A percentile compares a stretch with the other conserved stretches of the same genome.
Evolutionary conservation across 2,329 filamentous ascomycete species (phyloP).

Genomic region (Dothideomycetidae sp.): DNA sequence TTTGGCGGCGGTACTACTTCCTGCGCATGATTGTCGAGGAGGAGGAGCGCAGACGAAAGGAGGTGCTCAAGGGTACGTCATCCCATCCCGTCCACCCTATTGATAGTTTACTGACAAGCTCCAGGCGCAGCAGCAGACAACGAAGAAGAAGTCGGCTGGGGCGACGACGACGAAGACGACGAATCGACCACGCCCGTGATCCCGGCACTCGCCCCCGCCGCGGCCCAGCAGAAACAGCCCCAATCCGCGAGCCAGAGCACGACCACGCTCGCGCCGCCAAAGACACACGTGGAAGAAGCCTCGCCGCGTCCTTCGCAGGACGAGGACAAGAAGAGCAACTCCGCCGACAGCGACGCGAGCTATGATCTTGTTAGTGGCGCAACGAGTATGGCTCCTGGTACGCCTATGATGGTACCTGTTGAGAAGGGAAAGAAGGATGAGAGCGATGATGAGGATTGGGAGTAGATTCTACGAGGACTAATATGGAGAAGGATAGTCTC

Average conservation of each 20-base stretch:
- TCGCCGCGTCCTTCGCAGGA: slow-evolving; percentile 64
- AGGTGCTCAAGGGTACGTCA: slow-evolving; percentile 54
- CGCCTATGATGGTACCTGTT: slow-evolving; percentile 25
- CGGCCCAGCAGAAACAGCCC: not conserved
- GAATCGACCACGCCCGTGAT: slow-evolving; percentile 21
- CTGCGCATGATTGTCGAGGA: slow-evolving; percentile 83
- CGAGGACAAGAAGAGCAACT: slow-evolving; percentile 54
- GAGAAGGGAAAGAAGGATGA: slow-evolving; percentile 33
- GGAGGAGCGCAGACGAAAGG: slow-evolving; percentile 74
- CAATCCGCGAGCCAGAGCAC: slow-evolving; percentile 9
- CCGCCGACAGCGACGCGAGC: slow-evolving; percentile 85
- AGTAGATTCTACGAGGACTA: no score
- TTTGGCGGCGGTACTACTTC: slow-evolving; percentile 96
- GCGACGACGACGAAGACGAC: slow-evolving; percentile 46
- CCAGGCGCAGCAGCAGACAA: slow-evolving; percentile 55
- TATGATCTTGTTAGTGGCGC: slow-evolving; percentile 79
- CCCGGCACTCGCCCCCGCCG: slow-evolving; percentile 12
- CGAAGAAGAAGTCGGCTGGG: slow-evolving; percentile 54
- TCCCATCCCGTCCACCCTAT: not conserved
- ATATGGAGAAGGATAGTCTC: no score
- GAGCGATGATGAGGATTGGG: slow-evolving; percentile 26
- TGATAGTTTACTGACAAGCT: not conserved
- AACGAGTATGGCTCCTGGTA: slow-evolving; percentile 60
- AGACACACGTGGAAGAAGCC: slow-evolving; percentile 35
- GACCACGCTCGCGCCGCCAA: slow-evolving; percentile 11